Evolutionary conservation across 768 basidiomycete species (phyloP).

Genomic region (Pulveroboletus ravenelii): DNA sequence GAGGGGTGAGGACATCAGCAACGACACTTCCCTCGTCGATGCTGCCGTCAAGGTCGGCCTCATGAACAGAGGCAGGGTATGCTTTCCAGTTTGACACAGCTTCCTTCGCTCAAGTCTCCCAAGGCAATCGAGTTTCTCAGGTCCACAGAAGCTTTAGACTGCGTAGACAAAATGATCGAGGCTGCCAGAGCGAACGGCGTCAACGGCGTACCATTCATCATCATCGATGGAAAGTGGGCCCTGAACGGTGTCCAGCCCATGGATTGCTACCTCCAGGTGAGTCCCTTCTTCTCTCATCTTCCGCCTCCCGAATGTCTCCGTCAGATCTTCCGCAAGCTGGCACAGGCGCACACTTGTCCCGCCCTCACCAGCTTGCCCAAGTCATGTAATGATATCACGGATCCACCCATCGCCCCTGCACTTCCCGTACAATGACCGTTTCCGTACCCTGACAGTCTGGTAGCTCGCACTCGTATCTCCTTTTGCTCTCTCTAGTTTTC

Average conservation of each 20-base stretch:
- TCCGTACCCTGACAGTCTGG: background rate
- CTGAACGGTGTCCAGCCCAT: constrained; percentile 40
- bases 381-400: constrained; percentile 21
- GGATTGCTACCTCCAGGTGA: constrained; percentile 38
- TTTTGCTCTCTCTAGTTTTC: background rate
- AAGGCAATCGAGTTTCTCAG: constrained; percentile 40
- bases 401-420: constrained; percentile 14
- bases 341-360: constrained; percentile 13
- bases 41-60: constrained; percentile 38
- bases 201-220: constrained; percentile 49
- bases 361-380: constrained; percentile 2
- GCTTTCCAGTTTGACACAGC: constrained; percentile 1
- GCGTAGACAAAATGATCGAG: constrained; percentile 38
- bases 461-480: background rate
- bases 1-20: constrained; percentile 37
- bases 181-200: constrained; percentile 42
- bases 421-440: constrained; percentile 22
- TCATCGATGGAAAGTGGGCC: constrained; percentile 44
- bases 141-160: constrained; percentile 36
- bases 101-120: background rate
- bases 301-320: background rate
- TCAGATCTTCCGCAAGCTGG: constrained; percentile 33
- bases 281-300: background rate
- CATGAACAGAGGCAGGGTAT: constrained; percentile 36
- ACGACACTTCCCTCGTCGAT: constrained; percentile 31